Evolutionary conservation across 768 basidiomycete genomes (phyloP).

Genomic region (Leccinum incarnatum): DNA sequence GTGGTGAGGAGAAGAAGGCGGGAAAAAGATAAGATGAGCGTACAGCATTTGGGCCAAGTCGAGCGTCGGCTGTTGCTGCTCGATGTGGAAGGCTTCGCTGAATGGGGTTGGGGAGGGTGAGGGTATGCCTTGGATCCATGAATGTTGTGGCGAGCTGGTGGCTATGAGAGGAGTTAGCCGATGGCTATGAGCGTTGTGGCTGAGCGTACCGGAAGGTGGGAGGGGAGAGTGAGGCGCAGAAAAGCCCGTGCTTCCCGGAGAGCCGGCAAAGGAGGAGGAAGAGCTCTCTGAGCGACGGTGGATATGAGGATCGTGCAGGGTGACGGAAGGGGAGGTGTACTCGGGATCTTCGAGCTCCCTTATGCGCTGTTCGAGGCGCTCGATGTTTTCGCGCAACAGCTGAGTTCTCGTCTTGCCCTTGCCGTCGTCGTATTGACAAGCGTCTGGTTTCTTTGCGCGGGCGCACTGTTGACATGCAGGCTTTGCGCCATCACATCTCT

Average conservation of each 20-base stretch:
- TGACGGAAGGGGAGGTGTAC: slow-evolving; percentile 63
- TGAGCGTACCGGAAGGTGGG: slow-evolving; percentile 47
- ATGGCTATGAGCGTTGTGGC: neutral
- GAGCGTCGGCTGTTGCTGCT: slow-evolving; percentile 46
- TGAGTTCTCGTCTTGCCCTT: slow-evolving; percentile 83
- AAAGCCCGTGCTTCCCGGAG: slow-evolving; percentile 50
- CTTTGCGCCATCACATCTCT: slow-evolving; percentile 78
- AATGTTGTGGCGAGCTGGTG: slow-evolving; percentile 48
- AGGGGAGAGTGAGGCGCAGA: slow-evolving; percentile 60
- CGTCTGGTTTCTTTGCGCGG: slow-evolving; percentile 72
- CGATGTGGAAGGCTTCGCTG: slow-evolving; percentile 47
- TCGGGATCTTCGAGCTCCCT: slow-evolving; percentile 76
- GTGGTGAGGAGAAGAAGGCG: slow-evolving; percentile 6
- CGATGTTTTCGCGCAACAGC: slow-evolving; percentile 73
- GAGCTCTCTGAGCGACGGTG: slow-evolving; percentile 44
- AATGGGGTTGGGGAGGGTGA: slow-evolving; percentile 56
- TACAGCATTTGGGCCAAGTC: slow-evolving; percentile 71
- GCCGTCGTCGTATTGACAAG: slow-evolving; percentile 81
- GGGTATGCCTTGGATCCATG: slow-evolving; percentile 48
- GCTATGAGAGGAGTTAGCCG: slow-evolving; percentile 28
- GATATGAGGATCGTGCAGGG: slow-evolving; percentile 65
- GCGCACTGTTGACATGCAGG: slow-evolving; percentile 78
- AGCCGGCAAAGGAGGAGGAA: slow-evolving; percentile 49
- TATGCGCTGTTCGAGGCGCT: slow-evolving; percentile 67
- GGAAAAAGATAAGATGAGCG: slow-evolving; percentile 23